Conservation (phyloP, 2,329 filamentous ascomycete genomes). For the Fusarium coffeatum region DNA sequence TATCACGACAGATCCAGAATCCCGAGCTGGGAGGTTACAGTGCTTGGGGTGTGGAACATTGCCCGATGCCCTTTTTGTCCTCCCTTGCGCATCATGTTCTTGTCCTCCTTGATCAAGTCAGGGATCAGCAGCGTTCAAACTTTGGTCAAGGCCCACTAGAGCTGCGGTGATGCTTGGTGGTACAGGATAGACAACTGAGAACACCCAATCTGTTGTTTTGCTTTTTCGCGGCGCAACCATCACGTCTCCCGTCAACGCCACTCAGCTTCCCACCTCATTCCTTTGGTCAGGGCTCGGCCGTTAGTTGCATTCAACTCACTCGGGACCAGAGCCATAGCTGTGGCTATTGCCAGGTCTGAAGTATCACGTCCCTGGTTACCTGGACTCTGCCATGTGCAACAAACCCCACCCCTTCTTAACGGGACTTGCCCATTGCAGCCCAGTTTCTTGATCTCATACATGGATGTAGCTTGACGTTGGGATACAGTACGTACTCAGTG, state of each 20-base stretch:
- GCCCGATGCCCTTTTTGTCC: conserved; percentile 14
- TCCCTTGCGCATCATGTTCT: conserved; percentile 35
- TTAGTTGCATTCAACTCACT: conserved; percentile 39
- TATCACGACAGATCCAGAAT: conserved; percentile 23
- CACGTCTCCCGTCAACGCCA: conserved; percentile 41
- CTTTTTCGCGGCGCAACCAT: conserved; percentile 45
- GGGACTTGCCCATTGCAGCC: conserved; percentile 22
- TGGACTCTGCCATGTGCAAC: conserved; percentile 42
- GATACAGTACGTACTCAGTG: conserved; percentile 15
- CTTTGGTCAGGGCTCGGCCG: conserved; percentile 38
- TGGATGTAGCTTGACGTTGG: conserved; percentile 1
- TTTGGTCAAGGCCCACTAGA: conserved; percentile 36
- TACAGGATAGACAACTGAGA: conserved; percentile 19
- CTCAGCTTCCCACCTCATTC: conserved; percentile 43
- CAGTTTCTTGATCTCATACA: conserved; percentile 35
- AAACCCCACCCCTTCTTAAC: conserved; percentile 28
- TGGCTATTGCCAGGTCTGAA: not conserved
- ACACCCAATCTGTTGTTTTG: conserved; percentile 34
- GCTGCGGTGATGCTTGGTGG: conserved; percentile 38
- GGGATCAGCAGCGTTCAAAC: conserved; percentile 36
- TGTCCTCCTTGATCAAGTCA: conserved; percentile 11
- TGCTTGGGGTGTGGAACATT: conserved; percentile 16
- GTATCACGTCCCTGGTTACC: conserved; percentile 38
- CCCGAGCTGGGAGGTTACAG: conserved; percentile 28
- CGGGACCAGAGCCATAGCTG: not conserved